phyloP scores from a whole-genome alignment of 148 eudicot species.

The Vaccinium corymbosum region DNA sequence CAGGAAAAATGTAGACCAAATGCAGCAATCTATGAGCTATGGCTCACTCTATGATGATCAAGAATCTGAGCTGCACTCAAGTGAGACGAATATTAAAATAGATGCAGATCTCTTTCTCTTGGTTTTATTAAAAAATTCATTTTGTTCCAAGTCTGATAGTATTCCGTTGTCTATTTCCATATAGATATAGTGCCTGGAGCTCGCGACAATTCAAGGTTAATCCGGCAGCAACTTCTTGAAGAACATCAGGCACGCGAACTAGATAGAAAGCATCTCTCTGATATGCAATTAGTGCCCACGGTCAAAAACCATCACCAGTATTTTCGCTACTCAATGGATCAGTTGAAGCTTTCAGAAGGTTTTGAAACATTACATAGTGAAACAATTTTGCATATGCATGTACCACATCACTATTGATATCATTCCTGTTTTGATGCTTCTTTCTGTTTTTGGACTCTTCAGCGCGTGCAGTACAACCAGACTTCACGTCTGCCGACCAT shows the following conservation, averaged over 20 bases:
- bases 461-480: slow-evolving; percentile 27
- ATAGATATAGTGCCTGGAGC: slow-evolving; percentile 24
- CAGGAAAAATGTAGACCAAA: slow-evolving; percentile 34
- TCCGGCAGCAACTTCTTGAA: slow-evolving; percentile 35
- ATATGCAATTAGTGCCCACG: slow-evolving; percentile 21
- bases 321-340: slow-evolving; percentile 28
- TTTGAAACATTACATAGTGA: neutral
- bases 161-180: neutral
- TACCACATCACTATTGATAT: neutral
- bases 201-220: slow-evolving; percentile 18
- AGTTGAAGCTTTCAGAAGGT: slow-evolving; percentile 34
- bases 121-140: neutral
- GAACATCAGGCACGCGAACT: slow-evolving; percentile 32
- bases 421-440: neutral
- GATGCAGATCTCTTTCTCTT: neutral
- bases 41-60: slow-evolving; percentile 21
- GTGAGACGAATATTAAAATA: slow-evolving; percentile 24
- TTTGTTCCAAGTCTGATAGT: neutral
- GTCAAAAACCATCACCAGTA: slow-evolving; percentile 11
- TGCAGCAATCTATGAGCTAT: slow-evolving; percentile 29
- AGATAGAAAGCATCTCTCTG: slow-evolving; percentile 25
- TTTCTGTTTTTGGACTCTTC: neutral
- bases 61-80: slow-evolving; percentile 31
- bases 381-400: neutral
- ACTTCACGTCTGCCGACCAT: slow-evolving; percentile 27